Conservation (phyloP, 2,329 filamentous ascomycete species). For the Coniochaeta pulveracea region DNA sequence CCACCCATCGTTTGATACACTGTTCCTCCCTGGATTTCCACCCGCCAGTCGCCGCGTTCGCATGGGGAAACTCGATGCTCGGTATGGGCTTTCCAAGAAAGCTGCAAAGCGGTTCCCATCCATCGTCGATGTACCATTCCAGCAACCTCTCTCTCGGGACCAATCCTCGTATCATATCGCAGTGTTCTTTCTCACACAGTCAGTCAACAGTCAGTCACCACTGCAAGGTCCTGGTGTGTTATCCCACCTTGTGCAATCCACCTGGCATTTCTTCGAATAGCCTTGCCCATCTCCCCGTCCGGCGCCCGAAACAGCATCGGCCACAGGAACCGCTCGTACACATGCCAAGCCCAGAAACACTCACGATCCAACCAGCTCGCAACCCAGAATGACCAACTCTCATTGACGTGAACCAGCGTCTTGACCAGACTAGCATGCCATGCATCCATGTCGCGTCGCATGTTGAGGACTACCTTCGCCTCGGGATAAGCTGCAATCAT, state of each 20-base stretch:
- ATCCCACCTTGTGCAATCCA: constrained; percentile 16
- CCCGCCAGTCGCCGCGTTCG: constrained; percentile 15
- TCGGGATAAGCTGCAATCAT: constrained; percentile 23
- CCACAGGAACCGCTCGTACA: constrained; percentile 17
- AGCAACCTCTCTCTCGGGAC: constrained; percentile 22
- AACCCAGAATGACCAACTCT: constrained; percentile 17
- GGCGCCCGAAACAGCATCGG: constrained; percentile 17
- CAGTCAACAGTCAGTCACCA: too few relatives aligned
- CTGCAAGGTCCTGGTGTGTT: neutral
- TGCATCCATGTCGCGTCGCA: constrained; percentile 24
- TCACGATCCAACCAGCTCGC: constrained; percentile 16
- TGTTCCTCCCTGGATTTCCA: constrained; percentile 14
- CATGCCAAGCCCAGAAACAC: constrained; percentile 21
- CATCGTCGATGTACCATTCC: constrained; percentile 24
- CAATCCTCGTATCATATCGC: constrained; percentile 20
- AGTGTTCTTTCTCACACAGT: too few relatives aligned
- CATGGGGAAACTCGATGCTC: constrained; percentile 20
- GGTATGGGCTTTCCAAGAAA: constrained; percentile 25
- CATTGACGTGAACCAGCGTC: constrained; percentile 14
- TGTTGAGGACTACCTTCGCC: constrained; percentile 15
- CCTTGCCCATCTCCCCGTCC: constrained; percentile 16
- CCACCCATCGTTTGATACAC: constrained; percentile 14
- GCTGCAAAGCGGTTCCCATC: constrained; percentile 28
- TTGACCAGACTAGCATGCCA: constrained; percentile 23
- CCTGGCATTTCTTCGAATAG: constrained; percentile 15